Base-by-base conservation (phyloP, 768 basidiomycete species). In the Podaxis sp. region DNA sequence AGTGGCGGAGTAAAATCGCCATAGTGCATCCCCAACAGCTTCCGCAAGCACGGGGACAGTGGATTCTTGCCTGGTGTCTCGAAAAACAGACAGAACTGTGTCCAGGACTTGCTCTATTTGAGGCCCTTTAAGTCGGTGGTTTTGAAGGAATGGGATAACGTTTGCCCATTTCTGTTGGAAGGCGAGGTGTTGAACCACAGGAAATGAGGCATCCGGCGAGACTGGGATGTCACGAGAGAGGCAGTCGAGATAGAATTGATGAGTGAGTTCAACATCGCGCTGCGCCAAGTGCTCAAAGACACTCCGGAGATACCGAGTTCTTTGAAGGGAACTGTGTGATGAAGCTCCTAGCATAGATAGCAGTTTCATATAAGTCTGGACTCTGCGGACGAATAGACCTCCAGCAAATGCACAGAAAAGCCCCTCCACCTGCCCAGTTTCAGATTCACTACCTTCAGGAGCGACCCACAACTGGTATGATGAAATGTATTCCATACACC, bases 91-190 rank as follows among this genome's bases (percentile, higher is more conserved):
- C 22, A 83, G 74, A 33, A 84, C 72, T 4, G 73, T 66, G 15
- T 71, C 68, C 25, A 85, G 55, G 4, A 85, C 63, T 36, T 74
- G 68, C 46, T 80, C 78, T 15, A 70, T 63, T 33, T 77, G 74
- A 25, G 67, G 58, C 4, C 56, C 58, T 4, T 77, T 69, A 50
- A 82, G 72, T 0, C 33, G 70, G 4, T 63, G 46, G 25, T 76
- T 64, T 19, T 64, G 63, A 37, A 85, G 71, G 52, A 84, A 72
- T 3, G 64, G 64, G 15, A 78, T 55, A 3, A 76, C 76, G 47
- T 65, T 63, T 33, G 66, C 70, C 72, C 72, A 69, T 36, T 60
- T 66, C 65, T 67, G 72, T 54, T 65, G 69, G 54, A 62, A 57
- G 33, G 73, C 77, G 11, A 81, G 67, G 2, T 72, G 63, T 2